phyloP scores from a whole-genome alignment of 2,329 filamentous ascomycete genomes.

The Cadophora gregata region DNA sequence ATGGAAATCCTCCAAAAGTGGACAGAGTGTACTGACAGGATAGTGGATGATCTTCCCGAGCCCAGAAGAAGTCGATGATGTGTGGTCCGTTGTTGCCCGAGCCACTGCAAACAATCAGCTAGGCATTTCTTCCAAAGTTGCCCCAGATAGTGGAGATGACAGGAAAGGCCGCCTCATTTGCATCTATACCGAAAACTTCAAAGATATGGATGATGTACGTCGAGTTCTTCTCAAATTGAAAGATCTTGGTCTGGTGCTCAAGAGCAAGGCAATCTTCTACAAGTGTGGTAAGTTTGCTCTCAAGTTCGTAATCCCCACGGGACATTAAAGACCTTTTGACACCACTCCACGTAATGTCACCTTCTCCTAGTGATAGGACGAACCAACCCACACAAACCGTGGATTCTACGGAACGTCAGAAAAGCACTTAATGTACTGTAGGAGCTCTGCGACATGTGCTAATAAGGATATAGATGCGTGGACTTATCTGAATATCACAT shows the following conservation, averaged over 20 bases:
- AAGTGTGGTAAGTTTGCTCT: slow-evolving; percentile 55
- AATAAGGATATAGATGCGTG: slow-evolving; percentile 61
- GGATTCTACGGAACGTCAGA: no score
- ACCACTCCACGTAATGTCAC: no score
- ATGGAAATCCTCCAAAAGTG: neutral
- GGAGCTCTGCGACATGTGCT: neutral
- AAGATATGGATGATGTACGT: slow-evolving; percentile 69
- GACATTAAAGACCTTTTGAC: no score
- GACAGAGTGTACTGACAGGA: slow-evolving; percentile 3
- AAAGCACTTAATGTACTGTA: no score
- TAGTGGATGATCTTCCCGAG: slow-evolving; percentile 78
- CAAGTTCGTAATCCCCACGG: neutral
- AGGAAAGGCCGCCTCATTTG: slow-evolving; percentile 67
- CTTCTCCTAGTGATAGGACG: no score
- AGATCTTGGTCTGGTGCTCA: slow-evolving; percentile 60
- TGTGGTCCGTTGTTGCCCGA: slow-evolving; percentile 71
- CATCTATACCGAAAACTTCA: slow-evolving; percentile 79
- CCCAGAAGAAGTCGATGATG: slow-evolving; percentile 58
- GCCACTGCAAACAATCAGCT: slow-evolving; percentile 73
- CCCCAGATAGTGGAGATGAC: slow-evolving; percentile 55
- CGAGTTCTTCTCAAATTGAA: slow-evolving; percentile 69
- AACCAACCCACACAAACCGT: no score
- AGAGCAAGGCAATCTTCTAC: slow-evolving; percentile 70
- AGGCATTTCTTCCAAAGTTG: slow-evolving; percentile 76
- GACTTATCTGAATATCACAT: slow-evolving; percentile 68